Evolutionary conservation across 2,329 filamentous ascomycete species (phyloP).

Genomic region (Cryoendolithus antarcticus): DNA sequence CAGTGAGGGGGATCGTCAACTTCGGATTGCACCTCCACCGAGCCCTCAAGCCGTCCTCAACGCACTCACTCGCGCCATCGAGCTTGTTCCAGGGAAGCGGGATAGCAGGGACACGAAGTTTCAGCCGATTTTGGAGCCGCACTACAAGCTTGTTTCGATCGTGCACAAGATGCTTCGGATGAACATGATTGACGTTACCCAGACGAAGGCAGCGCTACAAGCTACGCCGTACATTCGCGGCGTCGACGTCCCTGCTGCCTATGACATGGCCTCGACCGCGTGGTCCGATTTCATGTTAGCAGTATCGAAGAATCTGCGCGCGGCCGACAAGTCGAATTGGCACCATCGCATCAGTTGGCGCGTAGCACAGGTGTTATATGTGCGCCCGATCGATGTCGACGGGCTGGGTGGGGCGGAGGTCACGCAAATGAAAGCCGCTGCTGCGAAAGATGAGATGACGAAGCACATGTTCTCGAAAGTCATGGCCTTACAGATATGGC

Average conservation of each 20-base stretch:
- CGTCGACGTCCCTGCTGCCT: slow-evolving; percentile 33
- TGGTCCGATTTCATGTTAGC: slow-evolving; percentile 52
- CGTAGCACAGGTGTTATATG: slow-evolving; percentile 50
- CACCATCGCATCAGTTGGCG: slow-evolving; percentile 83
- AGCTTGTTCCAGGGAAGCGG: slow-evolving; percentile 39
- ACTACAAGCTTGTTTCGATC: slow-evolving; percentile 79
- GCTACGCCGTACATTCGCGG: slow-evolving; percentile 45
- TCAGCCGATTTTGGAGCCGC: slow-evolving; percentile 78
- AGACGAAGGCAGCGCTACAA: slow-evolving; percentile 38
- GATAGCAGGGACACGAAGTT: slow-evolving; percentile 48
- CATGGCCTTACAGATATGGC: slow-evolving; percentile 91
- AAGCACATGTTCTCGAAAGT: slow-evolving; percentile 85
- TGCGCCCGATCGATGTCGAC: slow-evolving; percentile 27
- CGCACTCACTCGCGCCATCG: slow-evolving; percentile 47
- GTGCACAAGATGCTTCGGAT: slow-evolving; percentile 65
- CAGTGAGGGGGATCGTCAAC: too few species aligned
- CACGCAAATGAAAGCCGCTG: slow-evolving; percentile 34
- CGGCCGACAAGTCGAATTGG: slow-evolving; percentile 85
- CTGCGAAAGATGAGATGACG: slow-evolving; percentile 67
- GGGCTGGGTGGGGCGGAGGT: neutral
- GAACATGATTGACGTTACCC: slow-evolving; percentile 26
- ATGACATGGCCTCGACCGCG: slow-evolving; percentile 22
- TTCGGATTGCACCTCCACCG: slow-evolving; percentile 19
- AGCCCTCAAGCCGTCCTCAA: slow-evolving; percentile 39
- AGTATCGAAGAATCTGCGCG: slow-evolving; percentile 47